phyloP scores from a whole-genome alignment of 179 eudicot genomes.

The Spergularia azorica region DNA sequence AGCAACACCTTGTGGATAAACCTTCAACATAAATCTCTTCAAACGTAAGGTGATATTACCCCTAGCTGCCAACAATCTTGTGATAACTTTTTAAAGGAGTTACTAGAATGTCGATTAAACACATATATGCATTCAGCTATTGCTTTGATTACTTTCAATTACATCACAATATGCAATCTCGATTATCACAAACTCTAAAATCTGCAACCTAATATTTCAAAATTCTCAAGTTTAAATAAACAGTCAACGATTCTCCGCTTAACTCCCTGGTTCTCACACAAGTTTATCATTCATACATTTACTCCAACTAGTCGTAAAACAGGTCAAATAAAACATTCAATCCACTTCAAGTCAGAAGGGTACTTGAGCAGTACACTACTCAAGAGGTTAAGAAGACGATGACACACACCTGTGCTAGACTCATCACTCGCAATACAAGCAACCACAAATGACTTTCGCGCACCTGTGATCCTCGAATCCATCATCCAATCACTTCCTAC shows the following conservation, averaged over 20 bases:
- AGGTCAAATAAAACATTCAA: not conserved
- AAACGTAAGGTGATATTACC: not conserved
- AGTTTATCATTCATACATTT: not conserved
- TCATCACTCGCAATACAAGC: slow-evolving; percentile 28
- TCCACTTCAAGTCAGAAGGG: not conserved
- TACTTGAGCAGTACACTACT: not conserved
- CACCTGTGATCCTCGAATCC: slow-evolving; percentile 9
- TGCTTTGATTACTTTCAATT: no score
- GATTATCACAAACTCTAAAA: no score
- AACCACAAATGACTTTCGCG: slow-evolving; percentile 16
- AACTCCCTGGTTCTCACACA: not conserved
- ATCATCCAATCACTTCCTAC: slow-evolving; percentile 16
- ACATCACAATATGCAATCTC: no score
- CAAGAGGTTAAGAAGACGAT: not conserved
- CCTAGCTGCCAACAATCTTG: not conserved
- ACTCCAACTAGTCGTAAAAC: not conserved
- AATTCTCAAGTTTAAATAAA: not conserved
- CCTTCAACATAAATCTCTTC: not conserved
- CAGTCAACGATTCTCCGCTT: not conserved
- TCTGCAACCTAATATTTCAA: no score
- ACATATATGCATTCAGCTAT: no score
- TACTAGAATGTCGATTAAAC: no score
- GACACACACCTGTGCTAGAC: slow-evolving; percentile 22
- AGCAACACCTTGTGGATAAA: not conserved
- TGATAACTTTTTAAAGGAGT: no score